Evolutionary conservation across 2,329 filamentous ascomycete species (phyloP).

Genomic region (Claviceps paspali): DNA sequence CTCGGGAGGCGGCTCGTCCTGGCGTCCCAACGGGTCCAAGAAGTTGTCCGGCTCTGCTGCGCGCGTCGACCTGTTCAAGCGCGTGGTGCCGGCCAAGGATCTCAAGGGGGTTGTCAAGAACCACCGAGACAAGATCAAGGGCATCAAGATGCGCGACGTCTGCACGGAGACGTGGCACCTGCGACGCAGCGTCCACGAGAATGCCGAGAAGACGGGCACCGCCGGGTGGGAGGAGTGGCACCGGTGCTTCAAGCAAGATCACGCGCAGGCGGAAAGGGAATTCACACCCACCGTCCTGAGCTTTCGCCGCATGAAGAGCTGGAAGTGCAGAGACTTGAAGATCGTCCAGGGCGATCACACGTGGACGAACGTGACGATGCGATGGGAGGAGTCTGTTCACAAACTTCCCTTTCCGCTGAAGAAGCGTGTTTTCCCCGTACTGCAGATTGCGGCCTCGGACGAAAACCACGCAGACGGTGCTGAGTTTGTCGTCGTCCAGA

Average conservation of each 20-base stretch:
- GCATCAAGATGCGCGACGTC: conserved; percentile 9
- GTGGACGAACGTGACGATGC: conserved; percentile 34
- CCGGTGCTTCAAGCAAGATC: conserved; percentile 36
- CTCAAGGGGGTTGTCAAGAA: conserved; percentile 23
- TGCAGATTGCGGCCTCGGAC: conserved; percentile 41
- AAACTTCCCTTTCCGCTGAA: conserved; percentile 42
- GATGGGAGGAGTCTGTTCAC: conserved; percentile 51
- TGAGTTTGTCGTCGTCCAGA: conserved; percentile 43
- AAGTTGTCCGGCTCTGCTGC: conserved; percentile 32
- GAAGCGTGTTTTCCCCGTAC: conserved; percentile 49
- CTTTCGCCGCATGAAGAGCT: conserved; percentile 23
- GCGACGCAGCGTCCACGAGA: conserved; percentile 45
- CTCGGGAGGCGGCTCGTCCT: conserved; percentile 14
- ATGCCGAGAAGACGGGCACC: conserved; percentile 33
- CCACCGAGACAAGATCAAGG: conserved; percentile 13
- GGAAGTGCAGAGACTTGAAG: conserved; percentile 29
- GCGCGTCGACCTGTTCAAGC: conserved; percentile 37
- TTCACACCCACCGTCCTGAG: conserved; percentile 24
- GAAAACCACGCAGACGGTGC: conserved; percentile 11
- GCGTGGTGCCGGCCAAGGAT: conserved; percentile 28
- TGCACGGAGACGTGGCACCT: conserved; percentile 45
- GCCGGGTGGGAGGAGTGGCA: conserved; percentile 52
- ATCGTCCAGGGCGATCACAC: conserved; percentile 20
- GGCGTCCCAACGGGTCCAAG: conserved; percentile 36
- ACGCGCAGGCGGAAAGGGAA: conserved; percentile 23